Evolutionary conservation across 805 yeast genomes (phyloP), one percentile per base, ranked within the genome.

Genomic region (Naumovozyma dairenensis): DNA sequence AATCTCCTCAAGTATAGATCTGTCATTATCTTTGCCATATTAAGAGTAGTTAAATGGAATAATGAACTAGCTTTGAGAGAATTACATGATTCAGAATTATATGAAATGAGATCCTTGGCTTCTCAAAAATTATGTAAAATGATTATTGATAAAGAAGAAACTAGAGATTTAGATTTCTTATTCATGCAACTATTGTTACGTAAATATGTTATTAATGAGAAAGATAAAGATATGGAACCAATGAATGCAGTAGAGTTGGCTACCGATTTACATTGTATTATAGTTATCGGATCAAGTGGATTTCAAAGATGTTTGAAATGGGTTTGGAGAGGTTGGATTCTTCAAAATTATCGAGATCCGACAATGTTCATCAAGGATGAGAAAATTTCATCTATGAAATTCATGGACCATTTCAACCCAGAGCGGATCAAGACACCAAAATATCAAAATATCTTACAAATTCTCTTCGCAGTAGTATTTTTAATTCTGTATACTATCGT

Each of bases 271-370:
- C 94, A 85, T 45, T 72, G 81, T 8, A 77, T 87, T 6, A 67
- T 69, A 16, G 77, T 84, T 13, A 82, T 86, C 46, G 77, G 85
- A 2, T 74, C 93, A 0, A 63, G 79, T 6, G 95, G 94, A 0
- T 85, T 74, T 55, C 94, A 85, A 57, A 63, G 94, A 34, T 83
- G 94, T 60, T 69, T 84, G 48, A 75, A 78, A 44, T 85, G 94
- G 94, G 57, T 85, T 31, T 85, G 96, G 96, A 65, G 87, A 36
- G 96, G 96, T 19, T 83, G 94, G 94, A 81, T 85, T 41, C 68
- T 81, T 32, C 94, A 84, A 57, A 71, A 80, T 16, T 72, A 76
- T 9, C 56, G 54, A 10, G 84, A 83, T 50, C 83, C 92, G 5
- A 67, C 71, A 16, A 74, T 76, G 12, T 85, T 80, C 46, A 77